Percentiles rank a stretch among this genome's conserved stretches.
These are phyloP conservation scores for Leccinum olivaceopallidum DNA, from an alignment of 768 basidiomycete species.

Conservation along the genomic window DNA sequence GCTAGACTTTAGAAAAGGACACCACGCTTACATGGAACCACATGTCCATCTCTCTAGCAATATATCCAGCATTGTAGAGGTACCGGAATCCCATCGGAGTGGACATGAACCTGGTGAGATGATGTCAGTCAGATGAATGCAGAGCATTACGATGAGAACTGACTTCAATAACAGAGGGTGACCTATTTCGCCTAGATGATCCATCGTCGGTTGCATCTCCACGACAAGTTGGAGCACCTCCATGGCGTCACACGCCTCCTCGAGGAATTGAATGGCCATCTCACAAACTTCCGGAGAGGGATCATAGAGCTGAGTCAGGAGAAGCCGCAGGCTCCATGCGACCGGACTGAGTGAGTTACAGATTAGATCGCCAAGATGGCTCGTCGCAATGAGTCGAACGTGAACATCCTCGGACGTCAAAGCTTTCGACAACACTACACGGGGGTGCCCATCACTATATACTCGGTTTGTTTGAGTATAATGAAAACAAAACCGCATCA, in stretches of 20 bases:
- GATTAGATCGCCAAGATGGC: constrained; percentile 81
- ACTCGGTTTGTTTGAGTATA: constrained; percentile 6
- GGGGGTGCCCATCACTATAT: constrained; percentile 86
- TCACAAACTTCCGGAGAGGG: constrained; percentile 88
- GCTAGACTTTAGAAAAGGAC: background rate
- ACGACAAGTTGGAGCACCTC: constrained; percentile 89
- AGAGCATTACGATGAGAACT: constrained; percentile 21
- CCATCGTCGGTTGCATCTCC: constrained; percentile 91
- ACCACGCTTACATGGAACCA: constrained; percentile 83
- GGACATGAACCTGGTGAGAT: constrained; percentile 77
- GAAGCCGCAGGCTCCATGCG: constrained; percentile 86
- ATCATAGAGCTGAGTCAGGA: constrained; percentile 96
- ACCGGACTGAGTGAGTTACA: constrained; percentile 61
- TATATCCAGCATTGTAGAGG: constrained; percentile 88
- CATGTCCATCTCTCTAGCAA: constrained; percentile 91
- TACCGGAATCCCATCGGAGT: constrained; percentile 92
- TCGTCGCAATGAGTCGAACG: constrained; percentile 85
- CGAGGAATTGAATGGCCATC: constrained; percentile 84
- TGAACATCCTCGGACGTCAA: constrained; percentile 93
- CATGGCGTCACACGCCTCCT: constrained; percentile 85
- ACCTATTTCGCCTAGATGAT: constrained; percentile 92
- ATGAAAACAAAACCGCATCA: background rate
- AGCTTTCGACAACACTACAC: constrained; percentile 92
- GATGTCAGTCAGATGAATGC: constrained; percentile 2
- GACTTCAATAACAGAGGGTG: constrained; percentile 87